Evolutionary conservation across 2,329 filamentous ascomycete species (phyloP), one percentile per base, ranked within the genome.

Genomic region (Ceratocystis albifundus): DNA sequence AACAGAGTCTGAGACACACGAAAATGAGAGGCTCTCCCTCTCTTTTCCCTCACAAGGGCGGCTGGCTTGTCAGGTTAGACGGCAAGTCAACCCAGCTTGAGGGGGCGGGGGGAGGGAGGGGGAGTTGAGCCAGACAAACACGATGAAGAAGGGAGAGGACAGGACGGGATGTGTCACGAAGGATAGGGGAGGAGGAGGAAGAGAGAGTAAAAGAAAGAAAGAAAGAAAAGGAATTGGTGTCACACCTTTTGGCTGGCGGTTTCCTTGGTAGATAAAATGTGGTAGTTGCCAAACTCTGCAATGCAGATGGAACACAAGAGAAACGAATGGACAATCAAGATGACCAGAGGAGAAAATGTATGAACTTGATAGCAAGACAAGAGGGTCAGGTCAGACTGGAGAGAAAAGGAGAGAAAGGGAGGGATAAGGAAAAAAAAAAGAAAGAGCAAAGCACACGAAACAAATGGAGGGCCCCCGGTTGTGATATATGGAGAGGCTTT

Each of bases 271-370:
- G 36, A 41, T 25, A 44, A 41, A 30, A 41, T 41, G 28, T 25
- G 10, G 57, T 41, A 62, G 5, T 25, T 41, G n/a, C 45, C 30
- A 32, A 50, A 48, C 5, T 64, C 20, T 41, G 32, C 59, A 22
- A 20, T 32, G 28, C 53, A 48, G 50, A 45, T 59, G 22, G 44
- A 59, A 46, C 22, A 61, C 32, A n/a, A 59, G 53, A 65, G 44
- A 63, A 63, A 63, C 61, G 61, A 63, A 48, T 48, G 61, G 61
- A 59, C 50, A 28, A 53, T 65, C 22, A 25, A 59, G 30, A 59
- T 46, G 32, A 65, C 53, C 64, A 65, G n/a, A 57, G 36, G 44
- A 46, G 64, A 25, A 59, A 30, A 41, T 5, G 6, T 28, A 45
- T 22, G 28, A 36, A 45, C 30, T 25, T 48, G 22, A 45, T 20